Evolutionary conservation across 345 rosid genomes (phyloP), one percentile per base, ranked within the genome.

Genomic region (Bruguiera gymnorhiza): DNA sequence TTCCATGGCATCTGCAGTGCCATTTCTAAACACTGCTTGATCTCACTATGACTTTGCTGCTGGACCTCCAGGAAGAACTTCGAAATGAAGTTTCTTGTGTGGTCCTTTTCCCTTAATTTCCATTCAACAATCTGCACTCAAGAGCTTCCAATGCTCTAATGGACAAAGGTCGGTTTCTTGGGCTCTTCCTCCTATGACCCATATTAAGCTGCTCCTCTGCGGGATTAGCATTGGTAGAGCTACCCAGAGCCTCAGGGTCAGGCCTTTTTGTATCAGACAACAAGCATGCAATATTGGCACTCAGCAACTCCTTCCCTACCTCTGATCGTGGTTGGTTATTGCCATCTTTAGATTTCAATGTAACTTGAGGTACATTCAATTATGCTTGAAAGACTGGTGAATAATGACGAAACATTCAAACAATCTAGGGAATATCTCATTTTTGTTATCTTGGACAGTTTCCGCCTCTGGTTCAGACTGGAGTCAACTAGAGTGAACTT

Each of bases 61-160:
- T 68, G 51, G 78, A 72, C 71, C 50, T 72, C 55, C 71, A 73
- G 13, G 79, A 73, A 66, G 84, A 75, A 37, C 57, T 76, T 56
- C 78, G 50, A 56, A 62, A 72, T 31, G 82, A 65, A 39, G 73
- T 70, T 62, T 68, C 72, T 21, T 70, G 77, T 43, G 71, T 69
- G 76, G 65, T 68, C 71, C 77, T 81, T 61, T 65, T 78, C 46
- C 46, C 78, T 80, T 77, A 75, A 59, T 73, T 79, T 61, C 23
- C 56, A 21, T 80, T 79, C 23, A 82, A 61, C 67, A 86, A 88
- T 20, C 76, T 84, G 39, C 76, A 81, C 76, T 83, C 89, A 63
- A 88, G 79, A 76, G 93, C 87, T 82, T 88, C 93, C 77, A 90
- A 70, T 70, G 88, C 90, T 69, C 84, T 77, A 16, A 81, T 79